Evolutionary conservation across 176 grass and related monocot species (phyloP).

Genomic region (Echinochloa phyllopogon): DNA sequence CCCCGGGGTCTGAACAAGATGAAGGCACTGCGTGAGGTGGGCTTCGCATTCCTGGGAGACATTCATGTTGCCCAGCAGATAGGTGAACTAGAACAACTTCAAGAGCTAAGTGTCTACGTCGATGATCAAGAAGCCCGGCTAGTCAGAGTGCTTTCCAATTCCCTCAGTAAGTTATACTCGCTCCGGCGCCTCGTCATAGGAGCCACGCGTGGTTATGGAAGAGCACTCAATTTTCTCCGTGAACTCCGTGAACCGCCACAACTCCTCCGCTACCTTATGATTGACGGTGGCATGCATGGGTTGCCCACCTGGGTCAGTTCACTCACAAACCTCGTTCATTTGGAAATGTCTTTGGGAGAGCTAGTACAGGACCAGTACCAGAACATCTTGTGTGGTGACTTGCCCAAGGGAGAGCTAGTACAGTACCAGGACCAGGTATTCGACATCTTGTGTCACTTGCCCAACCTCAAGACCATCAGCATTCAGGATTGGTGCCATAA

Average conservation of each 20-base stretch:
- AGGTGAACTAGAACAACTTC: background rate
- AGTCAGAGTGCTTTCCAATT: background rate
- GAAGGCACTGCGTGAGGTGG: background rate
- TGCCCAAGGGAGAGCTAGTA: too few species aligned
- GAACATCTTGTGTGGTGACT: background rate
- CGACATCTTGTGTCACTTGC: background rate
- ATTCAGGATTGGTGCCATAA: fast-evolving
- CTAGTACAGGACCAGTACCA: too few species aligned
- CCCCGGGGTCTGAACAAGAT: background rate
- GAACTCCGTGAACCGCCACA: background rate
- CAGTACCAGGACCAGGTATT: too few species aligned
- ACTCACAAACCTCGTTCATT: slow-evolving; percentile 26
- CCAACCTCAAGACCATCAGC: background rate
- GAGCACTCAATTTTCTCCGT: background rate
- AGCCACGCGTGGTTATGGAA: too few species aligned
- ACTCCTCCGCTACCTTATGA: background rate
- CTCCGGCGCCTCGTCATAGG: background rate
- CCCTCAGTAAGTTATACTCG: background rate
- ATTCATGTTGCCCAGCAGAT: background rate
- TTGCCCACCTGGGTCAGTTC: background rate
- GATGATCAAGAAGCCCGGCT: background rate
- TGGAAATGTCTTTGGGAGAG: background rate
- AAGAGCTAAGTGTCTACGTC: background rate
- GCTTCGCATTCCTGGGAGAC: background rate
- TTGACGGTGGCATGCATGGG: background rate